phyloP scores from a whole-genome alignment of 2,329 filamentous ascomycete genomes.

The Colletotrichum tanaceti region DNA sequence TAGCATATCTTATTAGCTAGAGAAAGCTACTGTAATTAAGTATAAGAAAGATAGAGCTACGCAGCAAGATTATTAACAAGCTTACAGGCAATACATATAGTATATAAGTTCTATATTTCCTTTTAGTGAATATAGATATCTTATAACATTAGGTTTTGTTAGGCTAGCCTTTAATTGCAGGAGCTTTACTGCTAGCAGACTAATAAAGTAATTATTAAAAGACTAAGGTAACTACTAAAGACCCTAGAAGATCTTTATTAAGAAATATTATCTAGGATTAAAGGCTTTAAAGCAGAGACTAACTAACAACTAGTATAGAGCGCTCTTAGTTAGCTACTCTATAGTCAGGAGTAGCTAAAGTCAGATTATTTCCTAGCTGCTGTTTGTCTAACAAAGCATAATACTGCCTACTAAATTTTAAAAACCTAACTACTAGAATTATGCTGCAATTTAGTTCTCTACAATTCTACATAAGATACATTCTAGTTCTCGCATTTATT shows the following conservation, averaged over 20 bases:
- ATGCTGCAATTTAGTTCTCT: slow-evolving; percentile 23
- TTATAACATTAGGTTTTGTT: slow-evolving; percentile 28
- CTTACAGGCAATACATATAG: not conserved
- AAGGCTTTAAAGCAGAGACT: slow-evolving; percentile 8
- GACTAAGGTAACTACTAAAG: slow-evolving; percentile 21
- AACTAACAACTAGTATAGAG: not conserved
- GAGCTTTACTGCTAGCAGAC: slow-evolving; percentile 6
- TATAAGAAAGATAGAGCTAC: slow-evolving; percentile 2
- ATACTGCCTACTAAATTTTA: not conserved
- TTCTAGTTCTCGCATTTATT: slow-evolving; percentile 31
- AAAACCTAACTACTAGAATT: slow-evolving; percentile 10
- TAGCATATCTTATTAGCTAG: not conserved
- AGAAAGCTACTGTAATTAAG: not conserved
- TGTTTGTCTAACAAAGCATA: not conserved
- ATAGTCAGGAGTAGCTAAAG: slow-evolving; percentile 6
- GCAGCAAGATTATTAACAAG: not conserved
- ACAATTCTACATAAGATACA: slow-evolving; percentile 3
- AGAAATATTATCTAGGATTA: slow-evolving; percentile 14
- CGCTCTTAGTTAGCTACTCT: slow-evolving; percentile 32
- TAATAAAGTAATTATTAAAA: slow-evolving; percentile 20
- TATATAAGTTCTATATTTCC: not conserved
- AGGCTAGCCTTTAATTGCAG: slow-evolving; percentile 26
- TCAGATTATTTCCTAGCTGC: slow-evolving; percentile 10
- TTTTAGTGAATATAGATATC: not conserved
- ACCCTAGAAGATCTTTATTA: slow-evolving; percentile 19